Evolutionary conservation across 2,329 filamentous ascomycete species (phyloP), one percentile per base, ranked within the genome.

Genomic region (Botryotinia convoluta): DNA sequence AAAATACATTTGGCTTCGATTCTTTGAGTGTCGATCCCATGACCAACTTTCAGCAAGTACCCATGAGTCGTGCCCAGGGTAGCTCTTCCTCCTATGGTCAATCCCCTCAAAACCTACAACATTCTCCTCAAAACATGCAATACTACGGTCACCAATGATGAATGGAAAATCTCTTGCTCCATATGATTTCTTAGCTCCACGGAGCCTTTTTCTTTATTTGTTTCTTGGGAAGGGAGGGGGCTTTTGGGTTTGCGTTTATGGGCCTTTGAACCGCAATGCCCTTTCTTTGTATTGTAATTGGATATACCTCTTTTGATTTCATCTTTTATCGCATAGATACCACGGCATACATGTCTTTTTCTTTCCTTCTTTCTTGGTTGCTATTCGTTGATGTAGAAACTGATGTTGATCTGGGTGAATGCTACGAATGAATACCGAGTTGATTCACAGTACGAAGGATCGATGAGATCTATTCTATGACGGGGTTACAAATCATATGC

Each of bases 21-120:
- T 26, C 70, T 12, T 75, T 79, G 74, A 37, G 74, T 29, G 74
- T 76, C 16, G 76, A 74, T 44, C 65, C 69, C 5, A 72, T 69
- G 39, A 75, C 76, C 59, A 72, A 63, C n/a, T 79, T 72, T 29
- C 76, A 77, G 45, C 77, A 78, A 42, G 73, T 77, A 16, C 77
- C 78, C 12, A 80, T 80, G 76, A 78, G 72, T 62, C 76, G 77
- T 39, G 74, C 75, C 39, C 79, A 74, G 16, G 77, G 77, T 44
- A 79, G 77, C 63, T 73, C 72, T 20, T 78, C 79, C 14, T 76
- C 77, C 20, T 80, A 80, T 37, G 72, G 74, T n/a, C 77, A 78
- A 69, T 75, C 77, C 3, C 75, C 76, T 29, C 78, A 77, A 45
- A 76, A 78, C 44, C 45, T 73, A 18, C 75, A 75, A 22, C 72